These are phyloP conservation scores for Ustilago cynodontis DNA, from an alignment of 1,284 basidiomycete genomes.

Conservation along the genomic window DNA sequence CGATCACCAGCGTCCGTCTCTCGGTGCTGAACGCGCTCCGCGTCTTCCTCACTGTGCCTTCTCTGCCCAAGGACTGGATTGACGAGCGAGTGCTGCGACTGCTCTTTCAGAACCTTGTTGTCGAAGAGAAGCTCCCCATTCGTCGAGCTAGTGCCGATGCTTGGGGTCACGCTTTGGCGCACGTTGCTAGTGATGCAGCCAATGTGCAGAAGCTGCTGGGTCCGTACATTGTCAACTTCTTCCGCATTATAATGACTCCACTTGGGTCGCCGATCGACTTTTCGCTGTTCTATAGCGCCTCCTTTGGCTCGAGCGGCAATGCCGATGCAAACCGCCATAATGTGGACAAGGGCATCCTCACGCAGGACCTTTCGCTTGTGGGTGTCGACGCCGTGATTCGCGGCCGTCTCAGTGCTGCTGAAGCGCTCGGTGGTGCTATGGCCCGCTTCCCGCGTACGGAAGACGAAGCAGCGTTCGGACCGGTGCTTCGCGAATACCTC, in stretches of 20 bases:
- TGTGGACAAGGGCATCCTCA: slow-evolving; percentile 95
- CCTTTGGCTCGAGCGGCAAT: slow-evolving; percentile 25
- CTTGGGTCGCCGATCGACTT: slow-evolving; percentile 84
- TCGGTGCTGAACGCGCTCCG: slow-evolving; percentile 91
- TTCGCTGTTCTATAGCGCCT: slow-evolving; percentile 76
- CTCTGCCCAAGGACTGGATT: slow-evolving; percentile 86
- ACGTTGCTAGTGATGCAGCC: slow-evolving; percentile 40
- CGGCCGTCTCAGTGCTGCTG: slow-evolving; percentile 84
- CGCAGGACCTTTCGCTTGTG: slow-evolving; percentile 88
- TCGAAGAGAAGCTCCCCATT: slow-evolving; percentile 89
- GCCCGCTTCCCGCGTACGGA: slow-evolving; percentile 76
- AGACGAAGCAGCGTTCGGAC: slow-evolving; percentile 69
- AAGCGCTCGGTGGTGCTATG: slow-evolving; percentile 82
- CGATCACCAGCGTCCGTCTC: slow-evolving; percentile 90
- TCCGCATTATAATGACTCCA: slow-evolving; percentile 89
- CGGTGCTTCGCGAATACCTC: slow-evolving; percentile 82
- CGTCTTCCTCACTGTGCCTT: slow-evolving; percentile 83
- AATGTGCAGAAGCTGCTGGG: slow-evolving; percentile 41
- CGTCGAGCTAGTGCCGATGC: slow-evolving; percentile 82
- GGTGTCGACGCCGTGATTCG: slow-evolving; percentile 83
- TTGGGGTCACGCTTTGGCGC: slow-evolving; percentile 80
- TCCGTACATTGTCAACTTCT: slow-evolving; percentile 68
- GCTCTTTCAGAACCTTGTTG: slow-evolving; percentile 92
- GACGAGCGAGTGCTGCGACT: slow-evolving; percentile 82
- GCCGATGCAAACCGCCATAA: slow-evolving; percentile 76